Base-by-base conservation (phyloP, 2,329 filamentous ascomycete genomes). In the Diaporthe aspalathi region DNA sequence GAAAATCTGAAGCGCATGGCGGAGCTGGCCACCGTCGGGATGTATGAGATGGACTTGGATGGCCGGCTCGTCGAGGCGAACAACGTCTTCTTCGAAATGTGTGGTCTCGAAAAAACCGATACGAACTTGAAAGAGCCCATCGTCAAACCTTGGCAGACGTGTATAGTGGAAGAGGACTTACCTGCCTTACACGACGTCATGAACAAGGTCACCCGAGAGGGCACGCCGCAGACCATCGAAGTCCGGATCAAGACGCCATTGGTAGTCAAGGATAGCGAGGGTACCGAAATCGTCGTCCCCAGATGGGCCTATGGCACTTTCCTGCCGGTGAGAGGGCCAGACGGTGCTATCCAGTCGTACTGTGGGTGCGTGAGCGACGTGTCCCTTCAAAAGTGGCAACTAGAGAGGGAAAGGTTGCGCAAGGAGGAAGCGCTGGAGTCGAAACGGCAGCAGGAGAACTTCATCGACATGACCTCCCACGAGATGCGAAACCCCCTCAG, bases 381-480 rank as follows among this genome's bases (percentile, higher is more conserved):
- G 12, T 87, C 82, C 11, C 76, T 83, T 74, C 86, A 84, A 72
- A 86, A 83, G 72, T 87, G 82, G 83, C 86, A 86, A 78, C 79
- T 84, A n/a, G 86, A 84, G 73, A 82, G 81, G 63, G 86, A 86
- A 75, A 84, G 82, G 67, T 78, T 82, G 75, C 83, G 82, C 65
- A 87, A 85, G 77, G 85, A 87, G 53, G 86, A 90, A 70, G 88
- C 88, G 1, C 84, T 90, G 32, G 87, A 89, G 76, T 85, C 86
- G 38, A 89, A 87, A 76, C 83, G 91, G 6, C 91, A 93, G 77
- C 93, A 95, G 77, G 92, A 95, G 76, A 93, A 93, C 74, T 94
- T 94, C 76, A 93, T 95, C 76, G 93, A 94, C 79, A 93, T 94
- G 83, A 89, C 87, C 1, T 89, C 88, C 17, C 91, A 93, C 77